Base-by-base conservation (phyloP, 164 flowering plant species). In the Dillenia turbinata region DNA sequence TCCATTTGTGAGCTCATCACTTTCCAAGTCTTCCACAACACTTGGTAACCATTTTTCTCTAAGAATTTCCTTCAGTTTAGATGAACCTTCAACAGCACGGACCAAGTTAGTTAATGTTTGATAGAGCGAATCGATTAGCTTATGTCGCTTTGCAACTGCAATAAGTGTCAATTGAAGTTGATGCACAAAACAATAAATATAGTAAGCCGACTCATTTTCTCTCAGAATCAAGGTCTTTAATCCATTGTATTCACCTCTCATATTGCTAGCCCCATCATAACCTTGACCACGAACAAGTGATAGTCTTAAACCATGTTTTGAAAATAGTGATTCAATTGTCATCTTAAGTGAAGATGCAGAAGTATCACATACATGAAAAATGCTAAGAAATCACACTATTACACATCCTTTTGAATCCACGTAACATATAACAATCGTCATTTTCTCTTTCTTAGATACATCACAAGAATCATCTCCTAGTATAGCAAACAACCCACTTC, bases 221-320 rank as follows among this genome's bases (percentile, higher is more conserved):
- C 51, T 58, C 43, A 69, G 11, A 49, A 63, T 58, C 10, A 57
- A 26, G 10, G 46, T 52, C 43, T 63, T 64, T 12, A 69, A 13
- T 16, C 53, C 56, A 17, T 47, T 64, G 44, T 52, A 54, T 14
- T 67, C 16, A 54, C 60, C 53, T 13, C n/a, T 44, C 59, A 67
- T 67, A 54, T 67, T 67, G 33, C 49, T 66, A 12, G 69, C 63
- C n/a, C 64, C 69, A 51, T 66, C 69, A 59, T 66, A 66, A 26
- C 70, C 65, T 54, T 67, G 60, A 3, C 52, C 71, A 8, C 57
- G 9, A 16, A 55, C 10, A 13, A 26, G 40, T n/a, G 54, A 19
- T 45, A 68, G 14, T 5, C 51, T 68, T 51, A 47, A 60, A 24
- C 17, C 1, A 52, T 52, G 2, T 44, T 47, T 60, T 1, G 53